Percentiles rank a stretch among this genome's conserved stretches.
These are phyloP conservation scores for Hirschfeldia incana DNA, from an alignment of 345 rosid species.

Conservation along the genomic window DNA sequence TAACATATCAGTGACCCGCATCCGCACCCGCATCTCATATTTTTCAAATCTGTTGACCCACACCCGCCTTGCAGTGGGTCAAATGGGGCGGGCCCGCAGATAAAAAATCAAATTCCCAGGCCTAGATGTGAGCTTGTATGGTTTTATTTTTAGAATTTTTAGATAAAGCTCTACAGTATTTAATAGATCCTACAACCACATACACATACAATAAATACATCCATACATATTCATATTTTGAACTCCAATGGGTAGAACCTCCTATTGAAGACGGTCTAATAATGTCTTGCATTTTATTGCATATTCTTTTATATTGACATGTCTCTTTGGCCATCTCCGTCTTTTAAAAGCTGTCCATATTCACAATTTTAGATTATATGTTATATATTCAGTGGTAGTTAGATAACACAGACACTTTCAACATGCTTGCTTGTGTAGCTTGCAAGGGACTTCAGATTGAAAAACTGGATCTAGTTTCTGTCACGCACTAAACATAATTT, in stretches of 20 bases:
- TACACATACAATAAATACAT: too few species aligned
- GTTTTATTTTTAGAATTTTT: too few species aligned
- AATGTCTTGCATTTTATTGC: not conserved
- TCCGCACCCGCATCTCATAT: too few species aligned
- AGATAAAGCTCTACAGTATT: too few species aligned
- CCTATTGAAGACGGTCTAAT: too few species aligned
- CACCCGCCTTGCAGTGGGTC: too few species aligned
- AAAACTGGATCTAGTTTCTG: slow-evolving; percentile 30
- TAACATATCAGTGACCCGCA: too few species aligned
- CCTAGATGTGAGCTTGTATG: slow-evolving; percentile 49
- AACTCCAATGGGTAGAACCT: too few species aligned
- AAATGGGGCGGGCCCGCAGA: too few species aligned
- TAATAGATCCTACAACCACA: too few species aligned
- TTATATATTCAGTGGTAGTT: slow-evolving; percentile 8
- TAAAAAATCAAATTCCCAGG: not conserved
- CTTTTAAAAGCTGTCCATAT: not conserved
- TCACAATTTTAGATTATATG: not conserved
- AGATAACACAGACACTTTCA: slow-evolving; percentile 4
- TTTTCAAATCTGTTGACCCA: too few species aligned
- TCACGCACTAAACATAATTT: slow-evolving; percentile 18
- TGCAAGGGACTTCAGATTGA: slow-evolving; percentile 29
- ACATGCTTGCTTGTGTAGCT: slow-evolving; percentile 9
- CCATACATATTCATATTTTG: too few species aligned
- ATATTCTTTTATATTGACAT: not conserved
- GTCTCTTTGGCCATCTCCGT: not conserved